Evolutionary conservation across 208 protist genomes (phyloP), one percentile per base, ranked within the genome.

Genomic region (Leishmania turanica): DNA sequence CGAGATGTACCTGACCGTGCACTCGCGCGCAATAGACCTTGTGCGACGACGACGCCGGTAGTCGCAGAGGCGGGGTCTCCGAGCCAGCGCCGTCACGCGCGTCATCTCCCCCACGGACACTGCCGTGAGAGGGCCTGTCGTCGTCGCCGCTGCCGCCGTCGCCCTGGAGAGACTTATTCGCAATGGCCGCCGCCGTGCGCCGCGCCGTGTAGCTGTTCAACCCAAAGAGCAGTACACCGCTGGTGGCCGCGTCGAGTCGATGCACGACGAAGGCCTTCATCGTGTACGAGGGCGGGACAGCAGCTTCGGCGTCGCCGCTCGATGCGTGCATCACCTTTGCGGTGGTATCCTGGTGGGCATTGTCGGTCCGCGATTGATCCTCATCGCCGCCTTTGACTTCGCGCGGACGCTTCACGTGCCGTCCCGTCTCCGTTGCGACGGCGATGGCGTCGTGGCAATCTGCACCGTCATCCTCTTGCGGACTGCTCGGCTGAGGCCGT

Each of bases 181-280:
- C 72, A 9, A 96, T 82, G 15, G 88, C 70, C 34, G 76, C 81
- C 1, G 93, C 86, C 40, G 87, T 90, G 31, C 82, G 75, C 2
- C 89, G 84, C 9, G 94, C 91, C 31, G 84, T 86, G 2, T 71
- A 68, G 42, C 82, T 84, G 77, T 94, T 86, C 4, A 97, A 80
- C 3, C 84, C 93, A 53, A 96, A 98, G 13, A 97, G 60, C 3
- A 98, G 85, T 19, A 98, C 91, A 49, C 96, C 96, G 79, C 93
- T 97, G 40, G 96, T 98, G 8, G 89, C 89, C 0, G 87, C 91
- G 74, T 98, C 96, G 4, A 98, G 86, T 0, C 96, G 90, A 75
- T 98, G 96, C 62, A 97, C 93, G 0, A 96, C 94, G 74, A 89
- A 91, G 2, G 85, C 71, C 66, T 89, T 88, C 49, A 93, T 68